A percentile compares a stretch with the other conserved stretches of the same genome.
phyloP scores from a whole-genome alignment of 164 flowering plant genomes.

The grape (Vitis vinifera) region DNA sequence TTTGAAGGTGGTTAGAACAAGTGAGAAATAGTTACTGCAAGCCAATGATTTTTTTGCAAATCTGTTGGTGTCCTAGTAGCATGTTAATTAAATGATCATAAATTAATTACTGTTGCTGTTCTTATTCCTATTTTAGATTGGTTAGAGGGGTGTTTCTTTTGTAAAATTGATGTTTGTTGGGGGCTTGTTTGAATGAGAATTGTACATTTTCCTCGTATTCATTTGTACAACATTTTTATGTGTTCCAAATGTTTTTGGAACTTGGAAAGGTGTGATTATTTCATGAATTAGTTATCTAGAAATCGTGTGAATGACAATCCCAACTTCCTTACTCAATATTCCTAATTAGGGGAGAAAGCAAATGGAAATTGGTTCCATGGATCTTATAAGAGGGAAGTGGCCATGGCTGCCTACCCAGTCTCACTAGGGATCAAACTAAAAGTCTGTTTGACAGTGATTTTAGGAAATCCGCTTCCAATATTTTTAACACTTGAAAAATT shows the following conservation, averaged over 20 bases:
- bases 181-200: not conserved
- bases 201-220: not conserved
- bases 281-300: no score
- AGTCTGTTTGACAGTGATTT: no score
- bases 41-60: conserved; percentile 5
- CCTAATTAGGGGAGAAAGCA: no score
- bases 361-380: no score
- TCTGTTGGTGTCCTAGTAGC: not conserved
- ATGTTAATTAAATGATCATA: no score
- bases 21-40: not conserved
- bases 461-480: accelerated
- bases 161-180: not conserved
- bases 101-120: not conserved
- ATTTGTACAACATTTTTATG: not conserved
- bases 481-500: no score
- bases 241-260: not conserved
- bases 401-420: accelerated
- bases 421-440: no score
- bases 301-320: no score
- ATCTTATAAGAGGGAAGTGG: no score
- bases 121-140: not conserved
- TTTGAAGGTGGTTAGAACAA: not conserved
- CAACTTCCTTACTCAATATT: no score
- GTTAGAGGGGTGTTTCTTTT: not conserved
- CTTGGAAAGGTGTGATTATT: not conserved